Conservation (phyloP, 306 rosid genomes). For the Vicia villosa region DNA sequence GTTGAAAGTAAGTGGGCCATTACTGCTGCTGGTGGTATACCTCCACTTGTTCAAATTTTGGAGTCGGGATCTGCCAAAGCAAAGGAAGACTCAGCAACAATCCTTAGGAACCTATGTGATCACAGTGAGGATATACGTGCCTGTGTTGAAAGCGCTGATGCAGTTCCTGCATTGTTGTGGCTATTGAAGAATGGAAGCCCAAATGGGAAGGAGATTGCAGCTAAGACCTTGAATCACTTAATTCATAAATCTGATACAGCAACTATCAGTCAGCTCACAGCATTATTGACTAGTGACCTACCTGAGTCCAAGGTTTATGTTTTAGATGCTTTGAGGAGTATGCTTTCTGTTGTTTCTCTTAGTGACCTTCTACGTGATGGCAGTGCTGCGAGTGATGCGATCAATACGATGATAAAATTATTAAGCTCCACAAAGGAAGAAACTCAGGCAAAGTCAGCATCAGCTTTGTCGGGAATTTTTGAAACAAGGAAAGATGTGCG, state of each 20-base stretch:
- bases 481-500: constrained; percentile 90
- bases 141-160: constrained; percentile 99
- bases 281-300: constrained; percentile 89
- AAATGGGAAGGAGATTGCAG: constrained; percentile 97
- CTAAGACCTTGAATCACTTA: constrained; percentile 93
- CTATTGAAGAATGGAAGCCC: constrained; percentile 95
- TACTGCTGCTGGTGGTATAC: constrained; percentile 99
- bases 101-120: constrained; percentile 92
- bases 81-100: constrained; percentile 96
- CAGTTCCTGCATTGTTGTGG: constrained; percentile 97
- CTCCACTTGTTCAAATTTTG: constrained; percentile 97
- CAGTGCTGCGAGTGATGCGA: constrained; percentile 94
- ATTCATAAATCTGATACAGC: constrained; percentile 97
- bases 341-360: constrained; percentile 94
- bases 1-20: constrained; percentile 99
- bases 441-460: constrained; percentile 95
- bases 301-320: constrained; percentile 94
- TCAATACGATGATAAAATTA: constrained; percentile 84
- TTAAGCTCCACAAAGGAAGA: constrained; percentile 84
- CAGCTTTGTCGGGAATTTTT: constrained; percentile 88
- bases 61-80: constrained; percentile 97
- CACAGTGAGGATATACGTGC: constrained; percentile 99
- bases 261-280: constrained; percentile 95
- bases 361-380: constrained; percentile 88
- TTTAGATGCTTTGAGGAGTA: constrained; percentile 92